Evolutionary conservation across 805 yeast genomes (phyloP).

Genomic region (Suhomyces emberorum): DNA sequence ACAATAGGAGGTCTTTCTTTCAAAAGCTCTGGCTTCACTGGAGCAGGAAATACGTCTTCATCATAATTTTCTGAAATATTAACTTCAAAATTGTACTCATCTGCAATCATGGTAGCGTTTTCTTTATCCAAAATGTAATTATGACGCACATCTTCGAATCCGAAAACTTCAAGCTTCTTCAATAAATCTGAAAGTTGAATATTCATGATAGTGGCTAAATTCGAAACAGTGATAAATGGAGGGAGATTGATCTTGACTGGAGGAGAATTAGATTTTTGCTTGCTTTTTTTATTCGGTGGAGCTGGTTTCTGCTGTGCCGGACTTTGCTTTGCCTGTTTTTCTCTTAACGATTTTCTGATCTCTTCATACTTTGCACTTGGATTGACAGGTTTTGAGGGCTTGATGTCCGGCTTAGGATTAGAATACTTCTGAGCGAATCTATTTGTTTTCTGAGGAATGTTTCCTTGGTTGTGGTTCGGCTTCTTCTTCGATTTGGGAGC

Average conservation of each 20-base stretch:
- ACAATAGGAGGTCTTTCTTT: conserved; percentile 87
- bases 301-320: conserved; percentile 7
- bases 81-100: conserved; percentile 77
- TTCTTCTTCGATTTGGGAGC: not conserved
- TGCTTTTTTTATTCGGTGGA: conserved; percentile 6
- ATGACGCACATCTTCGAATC: conserved; percentile 68
- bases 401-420: conserved; percentile 1
- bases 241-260: conserved; percentile 53
- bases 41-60: conserved; percentile 54
- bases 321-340: conserved; percentile 12
- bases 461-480: not conserved
- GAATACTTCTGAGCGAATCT: conserved; percentile 31
- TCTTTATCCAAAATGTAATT: conserved; percentile 83
- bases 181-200: conserved; percentile 62
- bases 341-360: conserved; percentile 17
- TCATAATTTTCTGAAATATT: conserved; percentile 54
- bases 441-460: conserved; percentile 18
- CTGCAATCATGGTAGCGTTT: conserved; percentile 81
- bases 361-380: conserved; percentile 12
- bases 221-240: conserved; percentile 72
- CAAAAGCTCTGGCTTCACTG: conserved; percentile 44
- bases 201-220: conserved; percentile 68
- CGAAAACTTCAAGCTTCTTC: conserved; percentile 57
- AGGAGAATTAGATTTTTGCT: conserved; percentile 9
- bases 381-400: not conserved